Conservation (phyloP, 1,139 yeast species). For the Geotrichum klebahnii region DNA sequence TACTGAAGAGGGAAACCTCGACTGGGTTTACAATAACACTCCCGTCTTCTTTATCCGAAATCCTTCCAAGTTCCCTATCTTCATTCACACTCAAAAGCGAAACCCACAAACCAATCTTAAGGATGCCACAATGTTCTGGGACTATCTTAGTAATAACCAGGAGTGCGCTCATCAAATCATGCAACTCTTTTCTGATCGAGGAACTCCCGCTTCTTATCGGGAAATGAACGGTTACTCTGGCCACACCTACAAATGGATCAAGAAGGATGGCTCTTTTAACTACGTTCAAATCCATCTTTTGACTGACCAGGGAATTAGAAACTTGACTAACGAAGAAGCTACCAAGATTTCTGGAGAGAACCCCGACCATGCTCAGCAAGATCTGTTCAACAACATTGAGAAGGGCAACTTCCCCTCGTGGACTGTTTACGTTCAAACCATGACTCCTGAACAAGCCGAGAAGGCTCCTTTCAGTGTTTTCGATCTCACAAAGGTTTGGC, state of each 20-base stretch:
- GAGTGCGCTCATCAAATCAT: conserved; percentile 62
- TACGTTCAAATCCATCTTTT: conserved; percentile 65
- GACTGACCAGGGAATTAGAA: conserved; percentile 62
- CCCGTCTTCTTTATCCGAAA: conserved; percentile 84
- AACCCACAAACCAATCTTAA: conserved; percentile 79
- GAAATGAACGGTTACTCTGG: conserved; percentile 75
- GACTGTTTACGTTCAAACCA: conserved; percentile 64
- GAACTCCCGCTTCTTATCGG: conserved; percentile 63
- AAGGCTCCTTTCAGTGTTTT: conserved; percentile 50
- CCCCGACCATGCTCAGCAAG: conserved; percentile 61
- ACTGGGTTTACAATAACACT: conserved; percentile 86
- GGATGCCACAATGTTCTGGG: conserved; percentile 70
- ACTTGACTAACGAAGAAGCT: conserved; percentile 55
- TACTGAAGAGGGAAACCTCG: conserved; percentile 85
- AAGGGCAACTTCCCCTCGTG: conserved; percentile 59
- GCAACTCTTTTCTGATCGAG: conserved; percentile 65
- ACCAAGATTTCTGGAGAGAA: conserved; percentile 52
- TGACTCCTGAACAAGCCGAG: conserved; percentile 70
- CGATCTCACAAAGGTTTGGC: conserved; percentile 78
- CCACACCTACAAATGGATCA: conserved; percentile 68
- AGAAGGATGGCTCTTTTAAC: conserved; percentile 57
- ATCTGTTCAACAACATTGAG: conserved; percentile 55
- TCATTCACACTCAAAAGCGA: conserved; percentile 85
- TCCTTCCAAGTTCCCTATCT: conserved; percentile 83
- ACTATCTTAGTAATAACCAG: conserved; percentile 58